Conservation (phyloP, 352 stramenopile species). For the Globisporangium radiosum region DNA sequence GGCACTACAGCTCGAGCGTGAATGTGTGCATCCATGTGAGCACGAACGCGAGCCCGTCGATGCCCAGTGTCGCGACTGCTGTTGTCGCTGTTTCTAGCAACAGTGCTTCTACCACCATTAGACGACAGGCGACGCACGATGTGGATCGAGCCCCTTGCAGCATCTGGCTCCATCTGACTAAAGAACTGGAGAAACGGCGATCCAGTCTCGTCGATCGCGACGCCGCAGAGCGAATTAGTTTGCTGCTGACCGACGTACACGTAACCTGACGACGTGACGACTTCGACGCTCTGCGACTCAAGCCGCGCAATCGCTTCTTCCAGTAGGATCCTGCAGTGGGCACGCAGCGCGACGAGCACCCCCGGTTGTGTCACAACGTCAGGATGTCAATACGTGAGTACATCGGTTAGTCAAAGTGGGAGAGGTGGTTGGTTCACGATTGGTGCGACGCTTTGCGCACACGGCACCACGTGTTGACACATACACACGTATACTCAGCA, state of each 20-base stretch:
- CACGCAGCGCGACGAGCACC: background rate
- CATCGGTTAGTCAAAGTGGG: background rate
- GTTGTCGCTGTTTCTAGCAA: background rate
- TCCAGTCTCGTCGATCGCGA: conserved; percentile 33
- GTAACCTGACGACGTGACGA: conserved; percentile 26
- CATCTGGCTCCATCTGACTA: conserved; percentile 40
- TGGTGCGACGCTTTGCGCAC: background rate
- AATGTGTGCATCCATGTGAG: too few relatives aligned
- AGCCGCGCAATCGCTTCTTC: conserved; percentile 41
- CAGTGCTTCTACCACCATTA: background rate
- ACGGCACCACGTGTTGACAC: background rate
- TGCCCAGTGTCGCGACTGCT: background rate
- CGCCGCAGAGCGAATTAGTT: conserved; percentile 23
- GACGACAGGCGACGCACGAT: conserved; percentile 5
- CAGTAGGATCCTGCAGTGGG: conserved; percentile 31
- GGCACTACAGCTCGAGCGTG: background rate
- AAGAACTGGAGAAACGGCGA: conserved; percentile 44
- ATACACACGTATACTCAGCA: background rate
- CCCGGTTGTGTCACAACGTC: background rate
- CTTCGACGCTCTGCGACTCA: conserved; percentile 22
- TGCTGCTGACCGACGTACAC: conserved; percentile 22
- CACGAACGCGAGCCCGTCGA: background rate
- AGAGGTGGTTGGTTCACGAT: background rate
- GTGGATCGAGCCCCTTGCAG: conserved; percentile 26
- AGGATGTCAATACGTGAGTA: background rate